phyloP scores from a whole-genome alignment of 2,329 filamentous ascomycete genomes.

The Sporothrix luriei region DNA sequence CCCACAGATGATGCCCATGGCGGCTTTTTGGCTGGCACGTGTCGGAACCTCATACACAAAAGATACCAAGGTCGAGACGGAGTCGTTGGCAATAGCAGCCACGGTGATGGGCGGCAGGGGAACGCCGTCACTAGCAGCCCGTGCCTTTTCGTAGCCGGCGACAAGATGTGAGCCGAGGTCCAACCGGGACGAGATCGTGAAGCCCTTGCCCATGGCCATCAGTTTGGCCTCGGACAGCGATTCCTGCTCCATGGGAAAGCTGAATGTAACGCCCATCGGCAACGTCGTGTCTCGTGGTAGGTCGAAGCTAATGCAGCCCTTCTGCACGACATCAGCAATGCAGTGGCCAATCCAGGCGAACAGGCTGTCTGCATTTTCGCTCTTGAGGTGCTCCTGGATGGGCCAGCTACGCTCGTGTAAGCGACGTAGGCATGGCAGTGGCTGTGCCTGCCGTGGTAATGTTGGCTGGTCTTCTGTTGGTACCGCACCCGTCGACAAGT shows the following conservation, averaged over 20 bases:
- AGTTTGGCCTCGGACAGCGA: slow-evolving; percentile 64
- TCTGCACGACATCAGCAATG: slow-evolving; percentile 70
- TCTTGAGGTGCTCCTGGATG: slow-evolving; percentile 72
- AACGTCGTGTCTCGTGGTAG: slow-evolving; percentile 52
- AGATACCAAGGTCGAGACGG: slow-evolving; percentile 76
- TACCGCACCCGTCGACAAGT: slow-evolving; percentile 33
- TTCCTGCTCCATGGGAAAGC: slow-evolving; percentile 69
- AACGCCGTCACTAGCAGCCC: slow-evolving; percentile 36
- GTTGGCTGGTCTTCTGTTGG: not conserved
- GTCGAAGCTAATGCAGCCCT: slow-evolving; percentile 52
- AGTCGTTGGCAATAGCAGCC: slow-evolving; percentile 77
- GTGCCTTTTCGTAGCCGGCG: slow-evolving; percentile 60
- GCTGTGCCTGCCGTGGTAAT: not conserved
- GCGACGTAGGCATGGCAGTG: slow-evolving; percentile 49
- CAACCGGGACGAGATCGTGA: slow-evolving; percentile 62
- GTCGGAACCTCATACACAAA: slow-evolving; percentile 72
- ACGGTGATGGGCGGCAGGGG: slow-evolving; percentile 68
- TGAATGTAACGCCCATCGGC: slow-evolving; percentile 70
- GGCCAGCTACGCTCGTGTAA: slow-evolving; percentile 72
- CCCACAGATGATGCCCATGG: slow-evolving; percentile 79
- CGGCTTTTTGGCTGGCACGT: slow-evolving; percentile 63
- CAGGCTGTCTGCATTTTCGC: slow-evolving; percentile 71
- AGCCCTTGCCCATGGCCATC: slow-evolving; percentile 72
- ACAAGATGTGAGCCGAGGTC: slow-evolving; percentile 63
- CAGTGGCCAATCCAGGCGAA: slow-evolving; percentile 82